phyloP scores from a whole-genome alignment of 75 land plant species.

The Sequoiadendron giganteum region DNA sequence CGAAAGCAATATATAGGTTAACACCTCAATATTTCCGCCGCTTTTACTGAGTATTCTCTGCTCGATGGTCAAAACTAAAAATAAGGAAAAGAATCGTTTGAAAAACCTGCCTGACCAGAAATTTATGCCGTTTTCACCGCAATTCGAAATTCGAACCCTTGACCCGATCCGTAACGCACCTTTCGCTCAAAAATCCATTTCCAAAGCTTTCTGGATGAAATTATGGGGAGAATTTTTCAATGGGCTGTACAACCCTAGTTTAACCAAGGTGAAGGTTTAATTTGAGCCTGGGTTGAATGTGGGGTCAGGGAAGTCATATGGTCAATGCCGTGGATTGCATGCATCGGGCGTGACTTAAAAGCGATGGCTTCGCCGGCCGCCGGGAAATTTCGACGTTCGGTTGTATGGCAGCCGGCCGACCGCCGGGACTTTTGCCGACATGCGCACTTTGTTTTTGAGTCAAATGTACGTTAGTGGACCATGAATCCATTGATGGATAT shows the following conservation, averaged over 20 bases:
- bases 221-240: neutral
- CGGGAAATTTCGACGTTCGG: neutral
- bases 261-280: neutral
- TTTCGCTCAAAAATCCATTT: neutral
- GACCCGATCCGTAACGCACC: neutral
- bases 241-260: neutral
- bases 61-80: neutral
- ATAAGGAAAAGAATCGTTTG: neutral
- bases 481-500: too few species aligned
- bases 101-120: neutral
- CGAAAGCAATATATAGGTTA: neutral
- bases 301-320: neutral
- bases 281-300: neutral
- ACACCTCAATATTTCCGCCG: neutral
- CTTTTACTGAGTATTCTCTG: neutral
- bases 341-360: neutral
- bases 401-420: neutral
- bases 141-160: neutral
- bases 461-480: neutral
- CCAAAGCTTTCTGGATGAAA: neutral
- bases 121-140: neutral
- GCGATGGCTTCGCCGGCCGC: neutral
- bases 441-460: neutral
- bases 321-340: constrained; percentile 7
- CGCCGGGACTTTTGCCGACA: neutral